phyloP scores from a whole-genome alignment of 768 basidiomycete species.

The Rhizopogon vesiculosus region DNA sequence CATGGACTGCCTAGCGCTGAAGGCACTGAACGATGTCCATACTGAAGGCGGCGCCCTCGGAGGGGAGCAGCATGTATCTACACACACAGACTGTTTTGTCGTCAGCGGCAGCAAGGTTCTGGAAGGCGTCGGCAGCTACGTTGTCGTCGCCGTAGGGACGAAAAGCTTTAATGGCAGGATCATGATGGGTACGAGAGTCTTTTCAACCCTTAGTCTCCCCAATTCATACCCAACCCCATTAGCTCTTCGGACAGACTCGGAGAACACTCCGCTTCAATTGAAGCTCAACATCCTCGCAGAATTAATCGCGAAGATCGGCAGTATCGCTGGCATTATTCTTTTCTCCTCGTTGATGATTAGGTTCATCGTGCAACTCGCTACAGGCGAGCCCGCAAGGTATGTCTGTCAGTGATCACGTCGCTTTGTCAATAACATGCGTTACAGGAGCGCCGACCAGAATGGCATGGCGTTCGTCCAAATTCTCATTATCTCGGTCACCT shows the following conservation, averaged over 20 bases:
- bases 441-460: slow-evolving; percentile 72
- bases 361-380: slow-evolving; percentile 87
- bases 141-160: slow-evolving; percentile 88
- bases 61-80: slow-evolving; percentile 18
- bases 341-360: slow-evolving; percentile 87
- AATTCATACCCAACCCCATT: not conserved
- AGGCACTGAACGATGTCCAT: slow-evolving; percentile 22
- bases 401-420: slow-evolving; percentile 3
- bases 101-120: slow-evolving; percentile 89
- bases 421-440: not conserved
- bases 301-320: slow-evolving; percentile 89
- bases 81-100: slow-evolving; percentile 87
- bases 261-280: slow-evolving; percentile 88
- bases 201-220: not conserved
- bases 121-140: slow-evolving; percentile 91
- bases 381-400: slow-evolving; percentile 50
- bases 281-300: slow-evolving; percentile 95
- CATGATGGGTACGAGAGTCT: slow-evolving; percentile 77
- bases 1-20: slow-evolving; percentile 60
- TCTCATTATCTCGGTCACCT: slow-evolving; percentile 89
- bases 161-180: slow-evolving; percentile 95
- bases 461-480: slow-evolving; percentile 91
- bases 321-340: slow-evolving; percentile 72
- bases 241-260: slow-evolving; percentile 85
- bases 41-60: slow-evolving; percentile 19